Evolutionary conservation across 164 flowering plant species (phyloP).

Genomic region (Stephania yunnanensis): DNA sequence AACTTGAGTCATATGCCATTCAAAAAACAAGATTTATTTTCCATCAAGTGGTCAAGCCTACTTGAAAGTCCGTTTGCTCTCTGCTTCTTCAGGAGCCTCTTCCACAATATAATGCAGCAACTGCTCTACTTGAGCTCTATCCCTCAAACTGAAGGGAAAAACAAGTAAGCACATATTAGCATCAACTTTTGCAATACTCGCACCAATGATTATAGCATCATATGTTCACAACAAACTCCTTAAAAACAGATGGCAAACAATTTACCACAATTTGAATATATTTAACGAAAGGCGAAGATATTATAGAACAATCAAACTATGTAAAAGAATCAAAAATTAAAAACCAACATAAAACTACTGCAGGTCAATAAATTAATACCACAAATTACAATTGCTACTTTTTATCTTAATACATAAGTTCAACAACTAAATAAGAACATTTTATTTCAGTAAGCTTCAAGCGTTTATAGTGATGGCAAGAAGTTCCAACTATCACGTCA

Average conservation of each 20-base stretch:
- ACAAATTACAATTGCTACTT: too few species aligned
- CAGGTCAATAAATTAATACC: background rate
- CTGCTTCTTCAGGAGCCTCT: slow-evolving; percentile 80
- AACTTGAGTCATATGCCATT: background rate
- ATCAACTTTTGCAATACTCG: slow-evolving; percentile 8
- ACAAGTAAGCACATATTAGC: background rate
- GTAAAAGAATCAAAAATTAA: background rate
- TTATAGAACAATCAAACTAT: background rate
- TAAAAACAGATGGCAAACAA: background rate
- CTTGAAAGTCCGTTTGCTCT: slow-evolving; percentile 83
- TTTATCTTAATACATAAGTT: background rate
- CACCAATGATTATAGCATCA: background rate
- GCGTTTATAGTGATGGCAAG: background rate
- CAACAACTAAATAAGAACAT: background rate
- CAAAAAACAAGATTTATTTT: background rate
- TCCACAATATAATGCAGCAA: slow-evolving; percentile 67
- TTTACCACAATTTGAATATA: background rate
- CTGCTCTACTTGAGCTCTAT: slow-evolving; percentile 86
- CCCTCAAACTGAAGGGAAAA: slow-evolving; percentile 54
- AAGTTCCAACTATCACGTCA: background rate
- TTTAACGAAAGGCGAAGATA: background rate
- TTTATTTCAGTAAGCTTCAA: background rate
- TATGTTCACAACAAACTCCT: background rate
- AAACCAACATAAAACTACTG: background rate
- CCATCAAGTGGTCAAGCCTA: slow-evolving; percentile 19